phyloP scores from a whole-genome alignment of 768 basidiomycete genomes.

The Kwoniella sp. region DNA sequence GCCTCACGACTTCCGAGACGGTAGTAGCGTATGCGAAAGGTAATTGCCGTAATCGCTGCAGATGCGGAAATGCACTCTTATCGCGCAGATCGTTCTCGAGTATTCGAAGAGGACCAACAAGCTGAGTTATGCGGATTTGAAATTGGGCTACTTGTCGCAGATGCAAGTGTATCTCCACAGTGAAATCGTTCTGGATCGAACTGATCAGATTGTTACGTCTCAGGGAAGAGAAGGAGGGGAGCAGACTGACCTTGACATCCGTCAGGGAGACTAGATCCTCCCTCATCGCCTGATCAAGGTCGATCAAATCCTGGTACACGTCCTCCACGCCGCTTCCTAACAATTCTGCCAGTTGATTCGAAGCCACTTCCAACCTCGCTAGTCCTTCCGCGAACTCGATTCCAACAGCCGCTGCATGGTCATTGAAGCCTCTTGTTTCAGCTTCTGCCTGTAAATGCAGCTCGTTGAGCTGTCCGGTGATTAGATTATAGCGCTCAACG shows the following conservation, averaged over 20 bases:
- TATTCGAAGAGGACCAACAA: constrained; percentile 67
- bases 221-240: too few relatives aligned
- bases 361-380: constrained; percentile 32
- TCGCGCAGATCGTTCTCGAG: constrained; percentile 69
- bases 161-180: constrained; percentile 59
- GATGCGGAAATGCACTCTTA: constrained; percentile 80
- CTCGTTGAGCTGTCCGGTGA: constrained; percentile 33
- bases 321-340: constrained; percentile 21
- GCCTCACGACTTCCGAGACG: constrained; percentile 82
- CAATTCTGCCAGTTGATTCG: constrained; percentile 33
- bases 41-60: constrained; percentile 83
- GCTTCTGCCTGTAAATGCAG: constrained; percentile 35
- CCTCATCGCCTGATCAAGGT: constrained; percentile 46
- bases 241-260: constrained; percentile 42
- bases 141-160: constrained; percentile 76
- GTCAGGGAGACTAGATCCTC: constrained; percentile 47
- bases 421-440: constrained; percentile 27
- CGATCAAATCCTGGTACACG: constrained; percentile 29
- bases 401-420: constrained; percentile 25
- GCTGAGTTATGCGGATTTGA: constrained; percentile 76
- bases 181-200: constrained; percentile 55
- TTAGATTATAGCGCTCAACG: constrained; percentile 29
- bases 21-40: constrained; percentile 90
- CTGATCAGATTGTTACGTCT: neutral
- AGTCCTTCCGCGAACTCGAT: constrained; percentile 39